Evolutionary conservation across 176 grass and related monocot genomes (phyloP).

Genomic region (Zea luxurians): DNA sequence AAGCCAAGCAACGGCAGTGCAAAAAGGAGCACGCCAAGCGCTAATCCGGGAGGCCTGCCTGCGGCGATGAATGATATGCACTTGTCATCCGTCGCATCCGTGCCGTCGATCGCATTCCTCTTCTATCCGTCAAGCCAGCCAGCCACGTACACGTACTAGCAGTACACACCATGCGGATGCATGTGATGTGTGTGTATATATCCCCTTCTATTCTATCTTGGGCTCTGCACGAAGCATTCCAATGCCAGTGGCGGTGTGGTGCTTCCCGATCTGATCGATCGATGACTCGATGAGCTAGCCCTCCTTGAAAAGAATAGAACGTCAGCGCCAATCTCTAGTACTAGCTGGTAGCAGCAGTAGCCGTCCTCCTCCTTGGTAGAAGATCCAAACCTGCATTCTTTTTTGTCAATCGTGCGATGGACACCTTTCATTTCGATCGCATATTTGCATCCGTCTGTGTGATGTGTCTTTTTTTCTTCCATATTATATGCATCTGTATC

Average conservation of each 20-base stretch:
- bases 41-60: conserved; percentile 48
- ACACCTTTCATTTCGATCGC: background rate
- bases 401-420: conserved; percentile 22
- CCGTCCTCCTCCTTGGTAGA: too few relatives aligned
- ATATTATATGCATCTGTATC: background rate
- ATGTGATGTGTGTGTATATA: too few relatives aligned
- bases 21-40: conserved; percentile 73
- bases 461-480: background rate
- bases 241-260: background rate
- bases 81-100: conserved; percentile 48
- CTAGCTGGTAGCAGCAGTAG: too few relatives aligned
- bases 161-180: too few relatives aligned
- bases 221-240: conserved; percentile 28
- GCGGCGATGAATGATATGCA: conserved; percentile 58
- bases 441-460: background rate
- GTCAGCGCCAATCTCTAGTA: conserved; percentile 41
- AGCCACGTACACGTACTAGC: too few relatives aligned
- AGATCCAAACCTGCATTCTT: conserved; percentile 23
- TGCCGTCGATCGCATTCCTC: conserved; percentile 30
- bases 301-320: conserved; percentile 38
- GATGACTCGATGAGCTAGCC: too few relatives aligned
- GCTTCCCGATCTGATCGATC: too few relatives aligned
- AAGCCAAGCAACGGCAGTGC: conserved; percentile 68
- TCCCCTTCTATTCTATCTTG: background rate
- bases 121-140: background rate